Conservation (phyloP, 306 rosid genomes). For the Quercus ilex region DNA sequence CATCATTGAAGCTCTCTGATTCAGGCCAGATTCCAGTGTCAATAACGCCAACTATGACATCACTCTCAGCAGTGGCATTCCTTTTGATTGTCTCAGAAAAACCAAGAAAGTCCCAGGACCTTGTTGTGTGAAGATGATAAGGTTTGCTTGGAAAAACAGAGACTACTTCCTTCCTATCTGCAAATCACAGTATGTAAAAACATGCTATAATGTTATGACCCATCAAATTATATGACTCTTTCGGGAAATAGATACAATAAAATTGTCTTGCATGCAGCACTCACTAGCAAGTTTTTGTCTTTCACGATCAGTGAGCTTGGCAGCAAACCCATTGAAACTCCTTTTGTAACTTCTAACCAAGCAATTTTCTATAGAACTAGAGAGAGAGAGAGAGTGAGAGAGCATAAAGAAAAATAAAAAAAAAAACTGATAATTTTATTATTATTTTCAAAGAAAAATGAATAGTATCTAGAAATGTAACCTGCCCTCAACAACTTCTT, state of each 20-base stretch:
- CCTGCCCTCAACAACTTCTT: not conserved
- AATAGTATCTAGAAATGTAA: too few relatives aligned
- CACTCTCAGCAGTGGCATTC: not conserved
- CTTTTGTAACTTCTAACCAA: slow-evolving; percentile 14
- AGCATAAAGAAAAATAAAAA: too few relatives aligned
- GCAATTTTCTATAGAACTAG: not conserved
- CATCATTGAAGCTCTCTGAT: slow-evolving; percentile 22
- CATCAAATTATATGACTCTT: too few relatives aligned
- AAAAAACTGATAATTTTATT: too few relatives aligned
- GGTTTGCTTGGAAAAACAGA: slow-evolving; percentile 24
- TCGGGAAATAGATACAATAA: not conserved
- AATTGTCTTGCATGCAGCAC: not conserved
- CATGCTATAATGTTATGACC: not conserved
- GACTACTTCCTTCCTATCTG: slow-evolving; percentile 8
- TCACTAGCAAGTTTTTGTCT: not conserved
- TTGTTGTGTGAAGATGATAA: slow-evolving; percentile 6
- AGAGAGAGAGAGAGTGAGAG: not conserved
- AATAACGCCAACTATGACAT: slow-evolving; percentile 16
- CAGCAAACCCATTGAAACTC: slow-evolving; percentile 29
- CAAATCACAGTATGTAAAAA: not conserved
- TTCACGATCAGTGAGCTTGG: slow-evolving; percentile 1
- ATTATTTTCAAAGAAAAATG: too few relatives aligned
- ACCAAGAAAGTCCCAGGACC: slow-evolving; percentile 31
- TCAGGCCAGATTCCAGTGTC: slow-evolving; percentile 33
- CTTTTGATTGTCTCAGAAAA: not conserved